phyloP scores from a whole-genome alignment of 305 asterid species.

The Rubia occidens region DNA sequence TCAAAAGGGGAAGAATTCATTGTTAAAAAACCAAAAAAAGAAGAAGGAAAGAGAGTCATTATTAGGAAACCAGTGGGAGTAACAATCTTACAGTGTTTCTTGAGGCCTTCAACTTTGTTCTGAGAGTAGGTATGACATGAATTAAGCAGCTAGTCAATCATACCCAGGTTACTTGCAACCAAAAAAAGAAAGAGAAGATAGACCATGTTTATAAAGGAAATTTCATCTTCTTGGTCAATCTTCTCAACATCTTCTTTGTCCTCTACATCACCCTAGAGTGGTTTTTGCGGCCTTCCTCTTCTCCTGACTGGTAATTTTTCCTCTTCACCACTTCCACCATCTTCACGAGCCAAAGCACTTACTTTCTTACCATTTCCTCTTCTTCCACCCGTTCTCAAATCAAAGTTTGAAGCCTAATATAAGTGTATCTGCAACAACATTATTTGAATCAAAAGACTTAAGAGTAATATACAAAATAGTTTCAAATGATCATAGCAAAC shows the following conservation, averaged over 20 bases:
- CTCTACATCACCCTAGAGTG: constrained; percentile 39
- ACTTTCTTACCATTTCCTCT: constrained; percentile 63
- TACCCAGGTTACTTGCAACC: neutral
- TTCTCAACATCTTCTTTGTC: constrained; percentile 41
- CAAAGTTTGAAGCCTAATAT: constrained; percentile 17
- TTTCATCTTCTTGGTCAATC: constrained; percentile 34
- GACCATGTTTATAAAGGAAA: constrained; percentile 27
- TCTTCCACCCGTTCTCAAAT: constrained; percentile 52
- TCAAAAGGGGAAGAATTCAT: too few relatives aligned
- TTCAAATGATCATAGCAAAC: neutral
- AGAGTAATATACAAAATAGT: neutral
- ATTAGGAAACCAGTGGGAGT: too few relatives aligned
- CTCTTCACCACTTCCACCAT: constrained; percentile 58
- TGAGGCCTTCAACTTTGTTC: neutral
- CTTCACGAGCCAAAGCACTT: constrained; percentile 29
- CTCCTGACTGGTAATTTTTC: constrained; percentile 52
- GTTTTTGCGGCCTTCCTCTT: constrained; percentile 70
- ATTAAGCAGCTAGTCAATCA: neutral
- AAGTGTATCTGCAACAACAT: constrained; percentile 27
- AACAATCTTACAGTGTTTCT: too few relatives aligned
- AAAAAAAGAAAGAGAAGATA: neutral
- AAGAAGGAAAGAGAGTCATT: too few relatives aligned
- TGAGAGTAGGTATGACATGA: neutral
- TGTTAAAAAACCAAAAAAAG: too few relatives aligned
- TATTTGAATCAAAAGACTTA: constrained; percentile 6